phyloP scores from a whole-genome alignment of 495 filamentous ascomycete species.

The Aspergillus campestris region DNA sequence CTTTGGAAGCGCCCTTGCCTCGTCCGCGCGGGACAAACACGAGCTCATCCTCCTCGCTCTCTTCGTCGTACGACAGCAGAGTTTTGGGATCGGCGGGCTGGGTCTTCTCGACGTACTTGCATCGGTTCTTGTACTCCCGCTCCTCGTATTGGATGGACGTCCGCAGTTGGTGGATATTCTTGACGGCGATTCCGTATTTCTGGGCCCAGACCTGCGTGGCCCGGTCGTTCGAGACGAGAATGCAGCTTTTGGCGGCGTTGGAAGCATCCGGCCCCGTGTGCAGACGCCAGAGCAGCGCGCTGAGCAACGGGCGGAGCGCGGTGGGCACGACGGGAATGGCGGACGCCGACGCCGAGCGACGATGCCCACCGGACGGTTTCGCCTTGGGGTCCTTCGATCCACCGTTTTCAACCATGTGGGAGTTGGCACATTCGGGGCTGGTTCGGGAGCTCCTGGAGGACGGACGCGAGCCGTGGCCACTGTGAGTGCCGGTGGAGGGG shows the following conservation, averaged over 20 bases:
- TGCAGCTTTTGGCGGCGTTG: slow-evolving; percentile 34
- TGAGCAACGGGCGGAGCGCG: slow-evolving; percentile 50
- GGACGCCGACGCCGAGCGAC: slow-evolving; percentile 29
- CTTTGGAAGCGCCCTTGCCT: slow-evolving; percentile 32
- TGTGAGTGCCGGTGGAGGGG: slow-evolving; percentile 42
- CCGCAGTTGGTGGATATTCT: slow-evolving; percentile 51
- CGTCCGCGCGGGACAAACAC: slow-evolving; percentile 46
- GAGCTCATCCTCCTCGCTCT: slow-evolving; percentile 52
- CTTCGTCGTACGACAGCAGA: slow-evolving; percentile 37
- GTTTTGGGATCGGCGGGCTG: slow-evolving; percentile 35
- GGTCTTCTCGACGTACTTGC: slow-evolving; percentile 40
- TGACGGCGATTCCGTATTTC: slow-evolving; percentile 51
- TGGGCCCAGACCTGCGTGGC: slow-evolving; percentile 47
- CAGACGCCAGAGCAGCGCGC: slow-evolving; percentile 52
- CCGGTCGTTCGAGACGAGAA: slow-evolving; percentile 53
- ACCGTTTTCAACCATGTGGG: slow-evolving; percentile 20
- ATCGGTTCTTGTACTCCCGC: slow-evolving; percentile 48
- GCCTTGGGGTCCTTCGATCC: slow-evolving; percentile 15
- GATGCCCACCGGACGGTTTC: slow-evolving; percentile 22
- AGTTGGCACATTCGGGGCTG: slow-evolving; percentile 38
- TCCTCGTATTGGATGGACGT: slow-evolving; percentile 52
- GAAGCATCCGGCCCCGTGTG: slow-evolving; percentile 38
- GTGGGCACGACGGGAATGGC: slow-evolving; percentile 32
- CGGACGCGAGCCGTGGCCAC: slow-evolving; percentile 34
- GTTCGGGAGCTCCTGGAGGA: slow-evolving; percentile 45